Conservation (phyloP, 345 rosid genomes). For the Carallia brachiata region DNA sequence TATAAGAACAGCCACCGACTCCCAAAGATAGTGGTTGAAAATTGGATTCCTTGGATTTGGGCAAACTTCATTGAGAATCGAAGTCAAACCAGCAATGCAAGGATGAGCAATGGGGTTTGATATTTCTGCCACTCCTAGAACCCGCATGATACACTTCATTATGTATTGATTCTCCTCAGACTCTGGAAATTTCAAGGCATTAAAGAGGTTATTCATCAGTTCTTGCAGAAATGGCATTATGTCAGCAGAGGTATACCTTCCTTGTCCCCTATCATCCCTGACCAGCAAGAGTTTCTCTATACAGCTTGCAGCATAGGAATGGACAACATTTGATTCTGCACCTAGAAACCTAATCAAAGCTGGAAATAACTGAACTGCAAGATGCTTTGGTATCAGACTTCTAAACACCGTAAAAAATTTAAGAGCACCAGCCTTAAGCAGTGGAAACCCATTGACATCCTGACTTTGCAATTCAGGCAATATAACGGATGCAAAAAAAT, state of each 20-base stretch:
- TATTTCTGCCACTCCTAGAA: constrained; percentile 83
- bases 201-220: constrained; percentile 73
- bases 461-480: constrained; percentile 82
- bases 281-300: constrained; percentile 91
- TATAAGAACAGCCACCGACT: constrained; percentile 94
- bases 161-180: constrained; percentile 95
- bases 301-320: constrained; percentile 96
- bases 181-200: constrained; percentile 71
- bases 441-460: constrained; percentile 69
- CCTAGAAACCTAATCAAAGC: constrained; percentile 71
- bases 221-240: constrained; percentile 51
- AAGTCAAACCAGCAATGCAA: constrained; percentile 74
- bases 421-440: constrained; percentile 95
- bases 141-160: constrained; percentile 97
- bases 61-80: constrained; percentile 76
- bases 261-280: constrained; percentile 80
- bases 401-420: constrained; percentile 88
- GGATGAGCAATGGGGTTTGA: constrained; percentile 70
- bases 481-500: constrained; percentile 68
- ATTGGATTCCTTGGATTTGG: constrained; percentile 88
- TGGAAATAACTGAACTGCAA: constrained; percentile 64
- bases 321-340: constrained; percentile 88
- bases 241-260: constrained; percentile 66
- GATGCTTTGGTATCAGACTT: constrained; percentile 60
- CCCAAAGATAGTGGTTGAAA: constrained; percentile 92